Base-by-base conservation (phyloP, 495 filamentous ascomycete genomes). In the Pseudoneurospora amorphoporcata region DNA sequence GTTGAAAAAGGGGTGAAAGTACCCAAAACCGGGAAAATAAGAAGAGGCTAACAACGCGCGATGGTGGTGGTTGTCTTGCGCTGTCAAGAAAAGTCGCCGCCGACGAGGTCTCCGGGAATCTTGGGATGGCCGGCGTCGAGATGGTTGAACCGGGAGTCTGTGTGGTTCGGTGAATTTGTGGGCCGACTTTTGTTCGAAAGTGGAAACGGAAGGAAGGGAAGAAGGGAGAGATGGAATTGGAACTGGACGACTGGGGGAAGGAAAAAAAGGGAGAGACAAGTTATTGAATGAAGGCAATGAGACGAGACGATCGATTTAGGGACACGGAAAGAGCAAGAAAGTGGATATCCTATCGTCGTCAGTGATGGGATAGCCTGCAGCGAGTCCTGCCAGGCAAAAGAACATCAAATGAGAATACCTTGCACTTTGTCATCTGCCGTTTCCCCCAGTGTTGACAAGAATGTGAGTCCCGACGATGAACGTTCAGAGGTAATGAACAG, bases 231-330 rank as follows among this genome's bases (percentile, higher is more conserved):
- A 69, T 71, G 45, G 68, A 43, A 40, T 68, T 17, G 68, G 73
- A 41, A 70, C 37, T 69, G 29, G 70, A 73, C 35, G 61, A 72
- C 73, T 77, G 70, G 73, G 75, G 32, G 3, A 17, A 42, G 42
- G 23, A 68, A 40, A 32, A 58, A 23, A 72, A 72, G 14, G 68
- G 39, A 42, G 23, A 43, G 16, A 43, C n/a, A 69, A 69, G 12
- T 35, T 35, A 32, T 32, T 32, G 53, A 32, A 61, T 32, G 53
- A 61, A 29, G 29, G 53, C 53, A 61, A 61, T 32, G 29, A 61
- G 53, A 61, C 29, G 53, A 61, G 53, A 61, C 53, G 53, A 61
- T 61, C 53, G 53, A 35, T 61, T 61, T 61, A 32, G 53, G 53
- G 53, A 61, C 29, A 69, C 35, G 39, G 39, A 69, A 69, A 70